Evolutionary conservation across 106 monocot genomes (phyloP).

Genomic region (Platanthera zijinensis): DNA sequence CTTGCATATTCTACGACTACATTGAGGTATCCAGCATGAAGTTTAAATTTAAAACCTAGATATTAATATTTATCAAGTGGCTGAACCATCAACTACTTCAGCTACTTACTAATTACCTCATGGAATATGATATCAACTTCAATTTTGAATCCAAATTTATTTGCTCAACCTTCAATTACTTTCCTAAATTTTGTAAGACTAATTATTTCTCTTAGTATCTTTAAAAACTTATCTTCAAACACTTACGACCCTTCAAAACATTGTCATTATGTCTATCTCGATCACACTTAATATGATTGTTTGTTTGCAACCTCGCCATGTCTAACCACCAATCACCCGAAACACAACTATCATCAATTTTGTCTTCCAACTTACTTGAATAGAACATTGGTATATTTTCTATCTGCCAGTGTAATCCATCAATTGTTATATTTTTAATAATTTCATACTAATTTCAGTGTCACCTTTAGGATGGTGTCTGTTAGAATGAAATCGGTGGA

Average conservation of each 20-base stretch:
- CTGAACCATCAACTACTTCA: background rate
- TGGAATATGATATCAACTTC: background rate
- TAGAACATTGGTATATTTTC: background rate
- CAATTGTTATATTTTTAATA: background rate
- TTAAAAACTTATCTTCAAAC: background rate
- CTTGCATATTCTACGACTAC: background rate
- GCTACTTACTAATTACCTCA: background rate
- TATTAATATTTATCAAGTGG: background rate
- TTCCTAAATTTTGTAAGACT: background rate
- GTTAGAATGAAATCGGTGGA: too few species aligned
- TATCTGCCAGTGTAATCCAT: background rate
- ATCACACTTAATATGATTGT: background rate
- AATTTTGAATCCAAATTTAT: background rate
- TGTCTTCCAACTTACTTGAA: background rate
- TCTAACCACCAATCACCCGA: background rate
- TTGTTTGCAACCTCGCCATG: too few species aligned
- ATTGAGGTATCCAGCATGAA: background rate
- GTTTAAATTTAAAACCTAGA: background rate
- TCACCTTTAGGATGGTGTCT: too few species aligned
- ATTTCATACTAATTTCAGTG: too few species aligned
- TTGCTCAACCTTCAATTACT: conserved; percentile 1
- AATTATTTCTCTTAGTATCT: background rate
- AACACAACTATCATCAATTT: background rate
- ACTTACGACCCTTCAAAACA: background rate
- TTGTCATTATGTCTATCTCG: background rate